Percentiles rank a stretch among this genome's conserved stretches.
Evolutionary conservation across 2,329 filamentous ascomycete species (phyloP).

Genomic region (Alternaria consortialis): DNA sequence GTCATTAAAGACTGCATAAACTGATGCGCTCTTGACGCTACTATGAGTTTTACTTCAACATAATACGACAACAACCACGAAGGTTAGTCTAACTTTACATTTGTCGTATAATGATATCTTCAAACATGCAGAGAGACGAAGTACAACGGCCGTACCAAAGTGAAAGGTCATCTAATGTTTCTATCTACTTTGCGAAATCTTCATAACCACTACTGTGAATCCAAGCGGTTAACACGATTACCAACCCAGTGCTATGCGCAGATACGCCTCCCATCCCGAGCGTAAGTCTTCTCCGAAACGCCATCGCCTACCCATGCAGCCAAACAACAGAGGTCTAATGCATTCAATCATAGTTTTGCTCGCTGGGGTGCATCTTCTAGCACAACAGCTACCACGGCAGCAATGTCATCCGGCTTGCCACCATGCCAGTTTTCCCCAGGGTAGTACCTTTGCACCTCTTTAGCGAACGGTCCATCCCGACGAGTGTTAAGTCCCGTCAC

Average conservation of each 20-base stretch:
- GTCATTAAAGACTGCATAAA: neutral
- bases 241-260: constrained; percentile 18
- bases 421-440: constrained; percentile 88
- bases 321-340: constrained; percentile 28
- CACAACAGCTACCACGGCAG: constrained; percentile 73
- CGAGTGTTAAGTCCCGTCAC: constrained; percentile 81
- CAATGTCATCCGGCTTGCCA: constrained; percentile 96
- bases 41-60: neutral
- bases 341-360: constrained; percentile 26
- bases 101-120: neutral
- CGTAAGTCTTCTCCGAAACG: constrained; percentile 29
- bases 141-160: neutral
- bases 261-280: constrained; percentile 18
- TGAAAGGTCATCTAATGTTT: neutral
- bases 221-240: constrained; percentile 7
- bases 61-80: neutral
- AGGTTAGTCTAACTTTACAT: neutral
- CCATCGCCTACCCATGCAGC: constrained; percentile 39
- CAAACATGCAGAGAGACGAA: neutral
- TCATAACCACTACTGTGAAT: constrained; percentile 3
- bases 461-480: constrained; percentile 91
- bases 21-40: neutral
- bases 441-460: constrained; percentile 88
- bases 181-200: neutral
- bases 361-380: constrained; percentile 34